Evolutionary conservation across 202 grass and related monocot genomes (phyloP).

Genomic region (Panicum hallii): DNA sequence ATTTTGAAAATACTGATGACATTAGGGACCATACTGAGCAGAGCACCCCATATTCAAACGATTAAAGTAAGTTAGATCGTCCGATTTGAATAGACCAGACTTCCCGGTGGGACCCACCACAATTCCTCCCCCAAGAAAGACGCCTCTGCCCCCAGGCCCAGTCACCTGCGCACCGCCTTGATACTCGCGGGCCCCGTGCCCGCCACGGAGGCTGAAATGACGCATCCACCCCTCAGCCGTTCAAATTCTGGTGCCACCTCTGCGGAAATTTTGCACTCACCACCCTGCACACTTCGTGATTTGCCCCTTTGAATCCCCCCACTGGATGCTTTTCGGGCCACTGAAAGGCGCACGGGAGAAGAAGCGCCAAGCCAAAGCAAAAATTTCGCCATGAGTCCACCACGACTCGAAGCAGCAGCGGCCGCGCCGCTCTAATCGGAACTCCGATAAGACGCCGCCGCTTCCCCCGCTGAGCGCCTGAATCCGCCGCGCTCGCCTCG

Average conservation of each 20-base stretch:
- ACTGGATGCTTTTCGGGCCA: not conserved
- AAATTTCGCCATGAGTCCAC: slow-evolving; percentile 56
- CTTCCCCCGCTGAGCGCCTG: not conserved
- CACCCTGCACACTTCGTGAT: not conserved
- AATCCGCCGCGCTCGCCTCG: slow-evolving; percentile 18
- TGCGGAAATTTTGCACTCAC: not conserved
- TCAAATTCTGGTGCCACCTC: slow-evolving; percentile 51
- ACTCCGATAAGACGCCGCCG: slow-evolving; percentile 32
- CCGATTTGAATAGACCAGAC: slow-evolving; percentile 29
- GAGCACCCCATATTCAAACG: slow-evolving; percentile 43
- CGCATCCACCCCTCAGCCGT: slow-evolving; percentile 20
- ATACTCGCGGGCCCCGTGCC: slow-evolving; percentile 6
- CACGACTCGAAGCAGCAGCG: slow-evolving; percentile 34
- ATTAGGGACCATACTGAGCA: slow-evolving; percentile 24
- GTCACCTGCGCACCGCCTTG: slow-evolving; percentile 14
- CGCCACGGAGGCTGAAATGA: slow-evolving; percentile 46
- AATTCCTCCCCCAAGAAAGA: not conserved
- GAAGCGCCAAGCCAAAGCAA: slow-evolving; percentile 67
- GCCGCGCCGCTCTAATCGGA: slow-evolving; percentile 39
- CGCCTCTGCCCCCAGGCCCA: not conserved
- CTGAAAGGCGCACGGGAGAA: slow-evolving; percentile 54
- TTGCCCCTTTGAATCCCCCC: not conserved
- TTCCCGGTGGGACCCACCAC: slow-evolving; percentile 9
- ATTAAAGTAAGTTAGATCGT: slow-evolving; percentile 46
- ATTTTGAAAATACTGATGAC: not conserved